A percentile compares a stretch with the other conserved stretches of the same genome.
These are phyloP conservation scores for Cladorrhinum samala DNA, from an alignment of 495 filamentous ascomycete species.

Conservation along the genomic window DNA sequence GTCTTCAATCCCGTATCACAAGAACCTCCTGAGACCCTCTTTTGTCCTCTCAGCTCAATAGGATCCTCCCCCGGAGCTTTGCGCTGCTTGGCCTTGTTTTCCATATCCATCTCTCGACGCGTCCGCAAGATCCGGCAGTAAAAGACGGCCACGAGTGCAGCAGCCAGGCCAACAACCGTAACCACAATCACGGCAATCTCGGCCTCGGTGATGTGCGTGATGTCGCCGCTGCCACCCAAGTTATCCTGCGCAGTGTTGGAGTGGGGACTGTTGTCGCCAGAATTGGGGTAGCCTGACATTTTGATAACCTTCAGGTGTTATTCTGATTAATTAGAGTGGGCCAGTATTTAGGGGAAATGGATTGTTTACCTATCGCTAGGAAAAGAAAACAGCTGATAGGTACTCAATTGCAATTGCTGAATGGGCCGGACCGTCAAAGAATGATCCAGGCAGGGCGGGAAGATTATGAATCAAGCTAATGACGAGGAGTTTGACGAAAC, in stretches of 20 bases:
- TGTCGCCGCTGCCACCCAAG: background rate
- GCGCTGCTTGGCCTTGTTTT: conserved; percentile 9
- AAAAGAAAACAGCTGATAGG: too few species aligned
- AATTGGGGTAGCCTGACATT: too few species aligned
- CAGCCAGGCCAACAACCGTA: conserved; percentile 14
- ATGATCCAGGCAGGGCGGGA: too few species aligned
- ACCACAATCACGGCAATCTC: conserved; percentile 20
- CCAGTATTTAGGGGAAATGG: too few species aligned
- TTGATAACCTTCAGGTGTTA: too few species aligned
- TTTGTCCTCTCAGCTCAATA: conserved; percentile 8
- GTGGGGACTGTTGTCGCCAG: too few species aligned
- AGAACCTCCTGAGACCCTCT: background rate
- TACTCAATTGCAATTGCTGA: too few species aligned
- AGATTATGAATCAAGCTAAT: too few species aligned
- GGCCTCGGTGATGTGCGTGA: conserved; percentile 4
- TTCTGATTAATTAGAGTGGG: too few species aligned
- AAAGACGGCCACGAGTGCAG: conserved; percentile 13
- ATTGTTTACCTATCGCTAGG: too few species aligned
- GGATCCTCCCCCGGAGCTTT: background rate
- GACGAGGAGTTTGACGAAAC: too few species aligned
- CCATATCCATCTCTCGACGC: conserved; percentile 18
- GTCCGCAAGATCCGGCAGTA: conserved; percentile 16
- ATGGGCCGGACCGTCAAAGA: too few species aligned
- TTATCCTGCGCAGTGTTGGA: background rate
- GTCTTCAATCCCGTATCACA: background rate